Conservation (phyloP, 805 yeast genomes). For the Kregervanrija fluxuum region DNA sequence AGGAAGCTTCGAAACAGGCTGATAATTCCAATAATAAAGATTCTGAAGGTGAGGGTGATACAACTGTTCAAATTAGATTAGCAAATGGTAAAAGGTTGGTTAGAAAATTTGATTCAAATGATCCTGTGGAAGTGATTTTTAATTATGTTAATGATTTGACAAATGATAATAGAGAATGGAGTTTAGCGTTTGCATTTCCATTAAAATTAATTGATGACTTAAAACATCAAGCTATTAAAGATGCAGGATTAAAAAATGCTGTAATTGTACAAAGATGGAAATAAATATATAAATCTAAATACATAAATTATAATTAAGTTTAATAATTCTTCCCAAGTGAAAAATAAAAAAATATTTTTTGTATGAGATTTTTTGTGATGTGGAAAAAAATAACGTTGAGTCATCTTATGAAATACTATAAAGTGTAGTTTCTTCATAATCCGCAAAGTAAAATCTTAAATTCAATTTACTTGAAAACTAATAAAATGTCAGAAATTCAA, state of each 20-base stretch:
- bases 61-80: slow-evolving; percentile 72
- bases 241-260: slow-evolving; percentile 72
- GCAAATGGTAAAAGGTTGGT: slow-evolving; percentile 73
- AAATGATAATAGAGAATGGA: slow-evolving; percentile 43
- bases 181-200: slow-evolving; percentile 77
- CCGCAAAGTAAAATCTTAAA: too few relatives aligned
- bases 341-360: too few relatives aligned
- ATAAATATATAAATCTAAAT: slow-evolving; percentile 11
- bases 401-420: too few relatives aligned
- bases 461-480: too few relatives aligned
- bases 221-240: slow-evolving; percentile 48
- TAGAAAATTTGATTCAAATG: slow-evolving; percentile 56
- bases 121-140: slow-evolving; percentile 58
- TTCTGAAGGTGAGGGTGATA: slow-evolving; percentile 38
- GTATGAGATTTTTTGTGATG: too few relatives aligned
- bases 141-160: slow-evolving; percentile 55
- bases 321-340: too few relatives aligned
- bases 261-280: slow-evolving; percentile 89
- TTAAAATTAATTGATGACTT: slow-evolving; percentile 63
- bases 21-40: slow-evolving; percentile 6
- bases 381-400: too few relatives aligned
- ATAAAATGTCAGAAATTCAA: slow-evolving; percentile 28
- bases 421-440: too few relatives aligned
- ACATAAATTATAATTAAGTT: too few relatives aligned
- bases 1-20: slow-evolving; percentile 1